Conservation (phyloP, 176 grass and related monocot genomes). For the Aegilops umbellulata region DNA sequence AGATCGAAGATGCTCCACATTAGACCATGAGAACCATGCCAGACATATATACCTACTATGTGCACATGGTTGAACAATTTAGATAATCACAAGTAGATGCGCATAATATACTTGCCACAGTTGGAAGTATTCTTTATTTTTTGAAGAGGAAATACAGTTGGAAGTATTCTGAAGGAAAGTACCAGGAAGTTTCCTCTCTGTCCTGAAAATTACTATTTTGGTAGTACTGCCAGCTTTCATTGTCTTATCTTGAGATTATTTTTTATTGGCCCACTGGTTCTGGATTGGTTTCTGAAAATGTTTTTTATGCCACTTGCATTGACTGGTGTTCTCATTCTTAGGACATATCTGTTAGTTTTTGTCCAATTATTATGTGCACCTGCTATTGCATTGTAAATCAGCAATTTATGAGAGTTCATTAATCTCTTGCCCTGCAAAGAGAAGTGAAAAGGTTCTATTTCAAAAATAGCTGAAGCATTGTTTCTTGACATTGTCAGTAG, state of each 20-base stretch:
- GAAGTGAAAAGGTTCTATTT: neutral
- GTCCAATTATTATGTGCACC: neutral
- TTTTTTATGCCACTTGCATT: constrained; percentile 6
- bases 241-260: neutral
- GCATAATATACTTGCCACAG: neutral
- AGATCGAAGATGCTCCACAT: neutral
- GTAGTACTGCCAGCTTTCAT: neutral
- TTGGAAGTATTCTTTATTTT: neutral
- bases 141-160: neutral
- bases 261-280: neutral
- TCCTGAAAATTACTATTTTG: neutral
- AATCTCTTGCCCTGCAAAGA: neutral
- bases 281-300: constrained; percentile 1
- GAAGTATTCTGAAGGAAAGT: constrained; percentile 11
- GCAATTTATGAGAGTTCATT: neutral
- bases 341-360: neutral
- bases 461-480: neutral
- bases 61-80: neutral
- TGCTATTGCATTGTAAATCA: neutral
- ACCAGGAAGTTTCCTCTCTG: constrained; percentile 18
- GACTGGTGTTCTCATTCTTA: neutral
- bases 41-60: neutral
- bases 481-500: neutral
- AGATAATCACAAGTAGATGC: constrained; percentile 5
- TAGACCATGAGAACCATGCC: neutral